These are phyloP conservation scores for Populus tomentosa DNA, from an alignment of 441 rosid genomes.

Conservation along the genomic window DNA sequence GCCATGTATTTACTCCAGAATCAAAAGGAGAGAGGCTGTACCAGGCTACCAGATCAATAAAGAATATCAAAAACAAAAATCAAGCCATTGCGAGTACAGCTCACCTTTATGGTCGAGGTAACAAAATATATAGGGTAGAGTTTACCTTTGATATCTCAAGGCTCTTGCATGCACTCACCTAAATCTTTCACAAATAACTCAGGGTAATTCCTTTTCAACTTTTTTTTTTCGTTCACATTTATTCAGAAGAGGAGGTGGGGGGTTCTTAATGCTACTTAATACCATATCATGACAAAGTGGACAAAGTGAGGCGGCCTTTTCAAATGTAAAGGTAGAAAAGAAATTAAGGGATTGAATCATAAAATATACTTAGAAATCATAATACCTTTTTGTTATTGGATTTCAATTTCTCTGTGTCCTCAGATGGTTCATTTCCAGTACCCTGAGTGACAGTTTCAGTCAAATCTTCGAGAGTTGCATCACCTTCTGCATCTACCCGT, in stretches of 20 bases:
- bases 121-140: not conserved
- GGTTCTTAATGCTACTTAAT: not conserved
- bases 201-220: not conserved
- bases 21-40: too few species aligned
- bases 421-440: slow-evolving; percentile 46
- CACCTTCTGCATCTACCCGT: slow-evolving; percentile 95
- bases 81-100: too few species aligned
- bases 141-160: not conserved
- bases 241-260: not conserved
- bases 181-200: not conserved
- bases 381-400: slow-evolving; percentile 69
- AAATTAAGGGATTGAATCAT: not conserved
- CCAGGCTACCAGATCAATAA: too few species aligned
- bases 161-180: not conserved
- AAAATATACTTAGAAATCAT: not conserved
- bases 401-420: slow-evolving; percentile 57
- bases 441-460: slow-evolving; percentile 45
- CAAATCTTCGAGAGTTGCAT: slow-evolving; percentile 91
- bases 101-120: not conserved
- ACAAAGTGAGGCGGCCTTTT: not conserved
- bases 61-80: too few species aligned
- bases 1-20: too few species aligned
- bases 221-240: not conserved
- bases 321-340: not conserved
- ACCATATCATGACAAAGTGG: not conserved